A percentile compares a stretch with the other conserved stretches of the same genome.
Conservation (phyloP, 331 rosid genomes). For the Pyrus hybrid region DNA sequence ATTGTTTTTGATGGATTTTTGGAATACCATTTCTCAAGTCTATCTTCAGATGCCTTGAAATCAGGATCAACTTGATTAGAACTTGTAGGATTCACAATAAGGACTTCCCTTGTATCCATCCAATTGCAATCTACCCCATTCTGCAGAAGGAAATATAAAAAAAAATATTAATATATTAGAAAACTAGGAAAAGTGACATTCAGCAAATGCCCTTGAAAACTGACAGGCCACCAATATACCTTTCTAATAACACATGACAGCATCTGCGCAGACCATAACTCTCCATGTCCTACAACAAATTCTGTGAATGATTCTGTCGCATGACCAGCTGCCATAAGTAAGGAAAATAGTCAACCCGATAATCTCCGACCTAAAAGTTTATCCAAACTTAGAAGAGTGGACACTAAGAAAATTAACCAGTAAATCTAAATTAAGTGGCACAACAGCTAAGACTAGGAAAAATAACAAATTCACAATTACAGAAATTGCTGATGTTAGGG, state of each 20-base stretch:
- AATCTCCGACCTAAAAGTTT: not conserved
- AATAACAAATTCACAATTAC: not conserved
- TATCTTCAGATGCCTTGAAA: constrained; percentile 48
- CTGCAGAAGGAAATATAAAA: constrained; percentile 32
- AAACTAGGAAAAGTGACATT: not conserved
- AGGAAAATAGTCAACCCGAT: constrained; percentile 18
- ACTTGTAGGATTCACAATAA: constrained; percentile 77
- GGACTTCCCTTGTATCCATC: constrained; percentile 99
- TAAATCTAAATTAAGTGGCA: not conserved
- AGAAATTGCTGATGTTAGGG: not conserved
- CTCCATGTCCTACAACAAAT: constrained; percentile 98
- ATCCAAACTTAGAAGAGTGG: not conserved
- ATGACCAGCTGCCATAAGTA: constrained; percentile 85
- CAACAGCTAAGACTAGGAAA: not conserved
- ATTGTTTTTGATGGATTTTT: constrained; percentile 57
- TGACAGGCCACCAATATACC: constrained; percentile 37
- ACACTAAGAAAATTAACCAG: not conserved
- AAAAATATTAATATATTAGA: constrained; percentile 10
- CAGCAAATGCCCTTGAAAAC: not conserved
- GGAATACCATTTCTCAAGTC: constrained; percentile 79
- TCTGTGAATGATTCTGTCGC: constrained; percentile 93
- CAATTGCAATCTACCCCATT: constrained; percentile 74
- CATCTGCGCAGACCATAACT: constrained; percentile 94
- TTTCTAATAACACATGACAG: constrained; percentile 64
- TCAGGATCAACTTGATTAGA: constrained; percentile 95